phyloP scores from a whole-genome alignment of 2,329 filamentous ascomycete species.

The Neonectria hederae region DNA sequence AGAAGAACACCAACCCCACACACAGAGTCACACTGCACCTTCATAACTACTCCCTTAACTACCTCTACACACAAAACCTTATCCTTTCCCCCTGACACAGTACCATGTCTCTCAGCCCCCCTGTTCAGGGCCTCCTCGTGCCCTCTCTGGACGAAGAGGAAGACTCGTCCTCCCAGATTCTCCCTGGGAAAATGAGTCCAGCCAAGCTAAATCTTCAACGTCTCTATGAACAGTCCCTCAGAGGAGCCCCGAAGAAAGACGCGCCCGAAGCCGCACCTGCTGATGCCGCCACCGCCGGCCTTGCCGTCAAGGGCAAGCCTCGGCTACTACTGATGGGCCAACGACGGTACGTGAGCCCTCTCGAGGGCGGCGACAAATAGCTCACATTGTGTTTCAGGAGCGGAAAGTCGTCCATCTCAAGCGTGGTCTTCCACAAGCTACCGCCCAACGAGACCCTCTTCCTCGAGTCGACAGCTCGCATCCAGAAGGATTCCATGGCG shows the following conservation, averaged over 20 bases:
- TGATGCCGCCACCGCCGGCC: conserved; percentile 50
- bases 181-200: conserved; percentile 57
- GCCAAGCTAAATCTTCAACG: conserved; percentile 71
- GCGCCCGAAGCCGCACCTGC: conserved; percentile 56
- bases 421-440: conserved; percentile 98
- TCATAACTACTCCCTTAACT: background rate
- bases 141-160: conserved; percentile 38
- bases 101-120: conserved; percentile 49
- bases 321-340: conserved; percentile 94
- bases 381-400: conserved; percentile 67
- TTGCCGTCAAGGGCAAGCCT: conserved; percentile 74
- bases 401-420: conserved; percentile 97
- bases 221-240: conserved; percentile 69
- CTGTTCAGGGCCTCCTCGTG: conserved; percentile 39
- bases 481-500: conserved; percentile 96
- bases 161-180: conserved; percentile 45
- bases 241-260: conserved; percentile 61
- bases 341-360: conserved; percentile 71
- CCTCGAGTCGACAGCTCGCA: conserved; percentile 91
- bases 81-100: background rate
- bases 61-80: background rate
- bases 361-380: background rate
- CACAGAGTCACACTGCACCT: background rate
- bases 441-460: conserved; percentile 96
- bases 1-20: background rate